These are phyloP conservation scores for Quercus suber DNA, from an alignment of 306 rosid genomes.

Conservation along the genomic window DNA sequence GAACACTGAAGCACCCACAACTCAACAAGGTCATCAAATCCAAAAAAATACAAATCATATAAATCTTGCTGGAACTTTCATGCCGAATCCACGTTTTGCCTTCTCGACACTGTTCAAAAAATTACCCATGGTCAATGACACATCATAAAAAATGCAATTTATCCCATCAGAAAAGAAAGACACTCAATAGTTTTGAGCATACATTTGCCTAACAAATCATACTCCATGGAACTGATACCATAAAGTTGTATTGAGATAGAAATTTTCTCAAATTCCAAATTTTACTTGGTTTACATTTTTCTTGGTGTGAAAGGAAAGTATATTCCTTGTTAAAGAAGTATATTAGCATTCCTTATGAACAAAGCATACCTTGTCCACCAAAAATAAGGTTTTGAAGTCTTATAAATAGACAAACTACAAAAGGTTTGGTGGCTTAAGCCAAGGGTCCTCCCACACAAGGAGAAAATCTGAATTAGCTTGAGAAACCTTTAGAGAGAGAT, in stretches of 20 bases:
- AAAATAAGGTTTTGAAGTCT: too few relatives aligned
- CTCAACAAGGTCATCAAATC: not conserved
- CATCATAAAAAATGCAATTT: not conserved
- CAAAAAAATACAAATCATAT: slow-evolving; percentile 10
- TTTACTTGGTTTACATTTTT: too few relatives aligned
- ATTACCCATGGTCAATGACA: slow-evolving; percentile 3
- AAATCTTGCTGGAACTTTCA: slow-evolving; percentile 38
- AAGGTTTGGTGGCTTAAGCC: too few relatives aligned
- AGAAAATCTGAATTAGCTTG: too few relatives aligned
- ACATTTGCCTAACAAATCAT: not conserved
- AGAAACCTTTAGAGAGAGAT: too few relatives aligned
- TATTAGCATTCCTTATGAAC: too few relatives aligned
- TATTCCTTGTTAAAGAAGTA: not conserved
- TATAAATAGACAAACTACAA: too few relatives aligned
- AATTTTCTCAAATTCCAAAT: not conserved
- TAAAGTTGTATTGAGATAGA: not conserved
- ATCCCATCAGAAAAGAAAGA: not conserved
- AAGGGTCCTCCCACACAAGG: too few relatives aligned
- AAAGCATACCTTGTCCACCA: too few relatives aligned
- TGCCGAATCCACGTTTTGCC: slow-evolving; percentile 47
- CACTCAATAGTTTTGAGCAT: too few relatives aligned
- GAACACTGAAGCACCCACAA: not conserved
- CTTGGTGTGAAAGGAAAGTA: not conserved
- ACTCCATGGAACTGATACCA: not conserved
- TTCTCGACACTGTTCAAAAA: slow-evolving; percentile 34